A percentile compares a stretch with the other conserved stretches of the same genome.
Conservation (phyloP, 768 basidiomycete species). For the Agaricus sinodeliciosus region DNA sequence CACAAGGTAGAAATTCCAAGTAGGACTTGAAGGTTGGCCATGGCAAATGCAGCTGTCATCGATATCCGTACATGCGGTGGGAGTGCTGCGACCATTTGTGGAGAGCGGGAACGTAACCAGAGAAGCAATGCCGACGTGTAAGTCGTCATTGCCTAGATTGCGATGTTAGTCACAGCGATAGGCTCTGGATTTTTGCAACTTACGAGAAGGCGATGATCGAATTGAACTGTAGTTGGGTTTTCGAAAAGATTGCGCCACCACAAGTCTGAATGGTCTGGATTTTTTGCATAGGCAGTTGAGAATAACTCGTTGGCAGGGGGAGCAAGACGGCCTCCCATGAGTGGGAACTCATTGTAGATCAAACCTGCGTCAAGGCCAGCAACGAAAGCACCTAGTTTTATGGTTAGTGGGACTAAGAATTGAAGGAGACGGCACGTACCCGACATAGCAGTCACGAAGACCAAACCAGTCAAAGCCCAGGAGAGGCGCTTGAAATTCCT, state of each 20-base stretch:
- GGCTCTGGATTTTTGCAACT: constrained; percentile 22
- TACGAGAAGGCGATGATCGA: constrained; percentile 90
- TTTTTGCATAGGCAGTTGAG: constrained; percentile 67
- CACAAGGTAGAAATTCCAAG: constrained; percentile 68
- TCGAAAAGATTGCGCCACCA: constrained; percentile 97
- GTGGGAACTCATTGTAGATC: constrained; percentile 96
- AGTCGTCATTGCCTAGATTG: constrained; percentile 71
- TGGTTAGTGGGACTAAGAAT: not conserved
- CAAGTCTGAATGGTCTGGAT: constrained; percentile 60
- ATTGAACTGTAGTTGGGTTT: constrained; percentile 97
- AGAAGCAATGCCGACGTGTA: constrained; percentile 64
- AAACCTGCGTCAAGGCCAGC: constrained; percentile 96
- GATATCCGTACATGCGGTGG: constrained; percentile 56
- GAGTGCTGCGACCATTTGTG: constrained; percentile 51
- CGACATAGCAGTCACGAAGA: constrained; percentile 88
- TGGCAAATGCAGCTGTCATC: constrained; percentile 56
- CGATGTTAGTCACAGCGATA: not conserved
- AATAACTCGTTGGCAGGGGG: constrained; percentile 84
- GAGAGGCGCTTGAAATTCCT: constrained; percentile 53
- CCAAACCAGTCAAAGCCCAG: constrained; percentile 63
- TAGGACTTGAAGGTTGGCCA: constrained; percentile 79
- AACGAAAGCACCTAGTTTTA: constrained; percentile 83
- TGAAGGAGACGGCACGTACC: constrained; percentile 38
- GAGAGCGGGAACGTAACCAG: constrained; percentile 50
- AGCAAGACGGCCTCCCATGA: constrained; percentile 84